Evolutionary conservation across 2,329 filamentous ascomycete species (phyloP), one percentile per base, ranked within the genome.

Genomic region (Ascochyta lentis): DNA sequence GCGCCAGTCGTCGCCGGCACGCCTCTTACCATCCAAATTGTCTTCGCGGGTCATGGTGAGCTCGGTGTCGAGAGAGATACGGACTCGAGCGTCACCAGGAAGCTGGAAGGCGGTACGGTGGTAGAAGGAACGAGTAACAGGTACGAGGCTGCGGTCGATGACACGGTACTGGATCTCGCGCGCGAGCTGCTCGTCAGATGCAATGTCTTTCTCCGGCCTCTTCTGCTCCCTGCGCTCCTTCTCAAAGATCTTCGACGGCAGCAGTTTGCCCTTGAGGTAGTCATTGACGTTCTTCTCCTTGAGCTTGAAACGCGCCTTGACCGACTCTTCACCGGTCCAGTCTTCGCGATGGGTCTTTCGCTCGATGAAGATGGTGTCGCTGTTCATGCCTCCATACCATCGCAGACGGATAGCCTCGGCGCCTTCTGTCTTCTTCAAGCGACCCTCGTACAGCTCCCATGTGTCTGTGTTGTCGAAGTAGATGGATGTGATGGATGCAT

Each of bases 281-380:
- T 91, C 84, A 71, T 98, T 98, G 71, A 99, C 89, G 60, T 97
- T 91, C 83, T 99, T 99, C 80, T 99, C 95, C 80, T 99, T 98
- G 62, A 95, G 83, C 8, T 90, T 84, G 72, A 99, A 99, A 39
- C 95, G 90, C 39, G 95, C 94, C 80, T 99, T 99, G 78, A 99
- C 95, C 1, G 94, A 98, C 79, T 98, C 96, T 76, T 99, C 95
- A 55, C 95, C 95, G 0, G 95, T 99, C 95, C 95, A 99, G 76
- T 99, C 95, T 77, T 99, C 95, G 35, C 95, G 89, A 80, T 99
- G 95, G 0, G 95, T 99, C 79, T 99, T 99, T 60, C 95, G 87
- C 81, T 99, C 95, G 23, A 99, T 89, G 70, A 98, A 99, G 54
- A 98, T 96, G 50, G 91, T 95, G 72, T 98, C 93, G 49, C 83